Evolutionary conservation across 1,284 basidiomycete species (phyloP).

Genomic region (Tilletia setariae): DNA sequence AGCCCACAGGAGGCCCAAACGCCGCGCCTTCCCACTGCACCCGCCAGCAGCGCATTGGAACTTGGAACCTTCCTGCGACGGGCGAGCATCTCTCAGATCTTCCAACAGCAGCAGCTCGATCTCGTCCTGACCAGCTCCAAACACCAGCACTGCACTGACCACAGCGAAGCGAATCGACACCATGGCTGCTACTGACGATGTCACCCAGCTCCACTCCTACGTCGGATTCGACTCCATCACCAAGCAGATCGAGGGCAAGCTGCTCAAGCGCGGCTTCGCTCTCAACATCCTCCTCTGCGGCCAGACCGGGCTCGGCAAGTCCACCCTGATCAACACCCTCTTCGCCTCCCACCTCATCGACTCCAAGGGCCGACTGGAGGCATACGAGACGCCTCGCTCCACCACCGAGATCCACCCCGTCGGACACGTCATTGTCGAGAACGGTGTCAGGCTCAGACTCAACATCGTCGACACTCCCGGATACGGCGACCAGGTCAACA

Average conservation of each 20-base stretch:
- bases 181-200: not conserved
- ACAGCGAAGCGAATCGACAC: not conserved
- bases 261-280: constrained; percentile 97
- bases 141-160: not conserved
- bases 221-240: constrained; percentile 66
- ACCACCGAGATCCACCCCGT: constrained; percentile 95
- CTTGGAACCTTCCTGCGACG: no score
- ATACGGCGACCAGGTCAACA: constrained; percentile 98
- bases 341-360: constrained; percentile 97
- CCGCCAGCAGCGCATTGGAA: no score
- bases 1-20: no score
- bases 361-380: constrained; percentile 85
- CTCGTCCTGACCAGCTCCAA: not conserved
- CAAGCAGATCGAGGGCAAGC: constrained; percentile 96
- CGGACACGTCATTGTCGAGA: constrained; percentile 94
- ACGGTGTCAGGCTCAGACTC: constrained; percentile 86
- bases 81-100: no score
- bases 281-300: constrained; percentile 75
- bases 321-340: constrained; percentile 96
- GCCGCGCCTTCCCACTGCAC: no score
- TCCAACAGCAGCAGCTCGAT: not conserved
- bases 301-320: constrained; percentile 96
- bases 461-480: constrained; percentile 99
- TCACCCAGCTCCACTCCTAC: constrained; percentile 51
- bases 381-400: constrained; percentile 81